Evolutionary conservation across 2,329 filamentous ascomycete genomes (phyloP).

Genomic region (Cladosporium sp.): DNA sequence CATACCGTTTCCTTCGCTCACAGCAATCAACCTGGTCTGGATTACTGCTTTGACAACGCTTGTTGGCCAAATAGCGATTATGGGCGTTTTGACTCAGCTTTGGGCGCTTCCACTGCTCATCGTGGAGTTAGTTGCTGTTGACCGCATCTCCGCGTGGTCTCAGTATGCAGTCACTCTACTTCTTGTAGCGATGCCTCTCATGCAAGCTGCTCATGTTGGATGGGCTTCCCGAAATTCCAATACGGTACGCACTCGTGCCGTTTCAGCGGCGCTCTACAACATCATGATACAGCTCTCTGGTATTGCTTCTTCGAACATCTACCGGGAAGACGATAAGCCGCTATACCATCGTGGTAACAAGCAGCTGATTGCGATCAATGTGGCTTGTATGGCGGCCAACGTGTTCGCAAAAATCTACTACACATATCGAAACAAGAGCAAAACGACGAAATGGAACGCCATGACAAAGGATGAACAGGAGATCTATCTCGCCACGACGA

Average conservation of each 20-base stretch:
- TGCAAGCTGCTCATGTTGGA: slow-evolving; percentile 47
- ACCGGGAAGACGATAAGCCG: slow-evolving; percentile 32
- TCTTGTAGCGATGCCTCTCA: slow-evolving; percentile 44
- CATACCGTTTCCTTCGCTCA: slow-evolving; percentile 46
- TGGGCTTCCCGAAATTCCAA: slow-evolving; percentile 46
- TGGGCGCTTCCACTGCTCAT: slow-evolving; percentile 63
- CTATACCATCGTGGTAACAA: slow-evolving; percentile 2
- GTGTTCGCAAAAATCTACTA: slow-evolving; percentile 26
- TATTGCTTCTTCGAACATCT: slow-evolving; percentile 51
- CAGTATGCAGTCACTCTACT: slow-evolving; percentile 42
- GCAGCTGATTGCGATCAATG: not conserved
- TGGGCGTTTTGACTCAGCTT: slow-evolving; percentile 55
- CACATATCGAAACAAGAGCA: slow-evolving; percentile 26
- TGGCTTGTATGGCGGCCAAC: slow-evolving; percentile 4
- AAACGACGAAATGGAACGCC: slow-evolving; percentile 50
- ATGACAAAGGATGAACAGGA: slow-evolving; percentile 52
- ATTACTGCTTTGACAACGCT: slow-evolving; percentile 2
- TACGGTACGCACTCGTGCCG: slow-evolving; percentile 45
- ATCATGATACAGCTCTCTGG: slow-evolving; percentile 44
- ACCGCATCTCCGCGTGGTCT: slow-evolving; percentile 41
- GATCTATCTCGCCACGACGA: slow-evolving; percentile 47
- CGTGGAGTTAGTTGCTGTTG: slow-evolving; percentile 49
- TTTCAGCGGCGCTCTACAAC: slow-evolving; percentile 46
- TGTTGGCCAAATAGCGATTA: slow-evolving; percentile 49
- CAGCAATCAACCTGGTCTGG: slow-evolving; percentile 12